Conservation (phyloP, 2,329 filamentous ascomycete genomes). For the Aspergillus ochraceoroseus region DNA sequence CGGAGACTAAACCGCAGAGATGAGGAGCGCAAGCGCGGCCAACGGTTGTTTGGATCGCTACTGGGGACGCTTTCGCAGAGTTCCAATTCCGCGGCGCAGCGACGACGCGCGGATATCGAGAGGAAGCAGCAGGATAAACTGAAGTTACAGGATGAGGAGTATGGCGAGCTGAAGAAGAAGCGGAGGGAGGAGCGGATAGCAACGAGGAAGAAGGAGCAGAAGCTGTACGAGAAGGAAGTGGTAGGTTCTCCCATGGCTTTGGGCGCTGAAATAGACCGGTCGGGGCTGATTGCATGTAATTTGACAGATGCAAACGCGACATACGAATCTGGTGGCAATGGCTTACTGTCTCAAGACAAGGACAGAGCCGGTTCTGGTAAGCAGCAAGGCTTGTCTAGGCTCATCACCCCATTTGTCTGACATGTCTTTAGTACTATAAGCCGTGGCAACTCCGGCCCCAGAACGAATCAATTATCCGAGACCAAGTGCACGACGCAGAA, state of each 20-base stretch:
- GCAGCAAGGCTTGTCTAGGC: constrained; percentile 29
- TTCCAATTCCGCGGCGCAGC: constrained; percentile 58
- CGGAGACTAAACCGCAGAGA: constrained; percentile 42
- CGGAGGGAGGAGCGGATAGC: constrained; percentile 59
- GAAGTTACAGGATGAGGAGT: constrained; percentile 70
- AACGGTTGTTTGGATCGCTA: constrained; percentile 78
- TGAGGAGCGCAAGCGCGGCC: constrained; percentile 79
- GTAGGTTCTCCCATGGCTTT: constrained; percentile 50
- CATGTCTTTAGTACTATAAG: constrained; percentile 64
- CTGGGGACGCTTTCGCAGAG: constrained; percentile 73
- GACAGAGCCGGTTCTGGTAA: constrained; percentile 67
- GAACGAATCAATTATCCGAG: constrained; percentile 66
- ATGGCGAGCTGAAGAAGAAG: constrained; percentile 62
- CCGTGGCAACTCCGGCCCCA: constrained; percentile 69
- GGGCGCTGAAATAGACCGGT: not conserved
- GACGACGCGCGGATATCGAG: constrained; percentile 73
- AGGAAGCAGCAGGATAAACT: constrained; percentile 72
- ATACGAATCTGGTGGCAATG: constrained; percentile 64
- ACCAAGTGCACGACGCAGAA: constrained; percentile 64
- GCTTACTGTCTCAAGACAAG: constrained; percentile 71
- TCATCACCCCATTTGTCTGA: constrained; percentile 5
- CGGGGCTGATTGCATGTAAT: constrained; percentile 23
- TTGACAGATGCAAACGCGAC: constrained; percentile 65
- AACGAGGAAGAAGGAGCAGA: constrained; percentile 64
- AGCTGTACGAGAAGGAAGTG: constrained; percentile 67